Evolutionary conservation across 176 grass and related monocot species (phyloP).

Genomic region (Cenchrus purpureus): DNA sequence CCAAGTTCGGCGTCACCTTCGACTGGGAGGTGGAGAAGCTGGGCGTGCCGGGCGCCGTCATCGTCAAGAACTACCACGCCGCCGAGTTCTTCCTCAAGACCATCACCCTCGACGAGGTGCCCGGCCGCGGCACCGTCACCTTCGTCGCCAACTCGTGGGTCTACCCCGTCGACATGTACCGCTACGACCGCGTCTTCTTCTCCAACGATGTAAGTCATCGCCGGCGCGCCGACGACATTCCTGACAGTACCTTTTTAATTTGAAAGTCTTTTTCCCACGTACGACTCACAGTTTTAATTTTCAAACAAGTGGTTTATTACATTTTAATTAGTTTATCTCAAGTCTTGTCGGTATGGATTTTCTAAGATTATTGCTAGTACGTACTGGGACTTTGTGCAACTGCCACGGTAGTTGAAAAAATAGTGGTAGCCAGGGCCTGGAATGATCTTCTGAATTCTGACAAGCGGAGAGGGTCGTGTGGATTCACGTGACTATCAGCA

Average conservation of each 20-base stretch:
- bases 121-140: constrained; percentile 48
- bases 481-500: not conserved
- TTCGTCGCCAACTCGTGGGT: constrained; percentile 85
- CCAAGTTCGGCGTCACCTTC: constrained; percentile 57
- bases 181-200: constrained; percentile 73
- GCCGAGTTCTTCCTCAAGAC: constrained; percentile 80
- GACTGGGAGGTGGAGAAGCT: constrained; percentile 66
- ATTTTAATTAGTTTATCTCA: too few relatives aligned
- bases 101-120: constrained; percentile 61
- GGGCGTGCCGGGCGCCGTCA: constrained; percentile 62
- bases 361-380: too few relatives aligned
- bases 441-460: not conserved
- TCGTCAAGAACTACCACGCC: constrained; percentile 70
- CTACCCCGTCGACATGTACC: constrained; percentile 48
- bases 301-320: not conserved
- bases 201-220: constrained; percentile 51
- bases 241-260: not conserved
- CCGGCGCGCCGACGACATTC: not conserved
- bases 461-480: not conserved
- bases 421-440: not conserved
- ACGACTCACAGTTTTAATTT: too few relatives aligned
- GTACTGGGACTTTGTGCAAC: not conserved
- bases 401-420: not conserved
- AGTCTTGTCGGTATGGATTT: too few relatives aligned
- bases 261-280: not conserved